Evolutionary conservation across 2,329 filamentous ascomycete genomes (phyloP), one percentile per base, ranked within the genome.

Genomic region (Fusarium hainanense): DNA sequence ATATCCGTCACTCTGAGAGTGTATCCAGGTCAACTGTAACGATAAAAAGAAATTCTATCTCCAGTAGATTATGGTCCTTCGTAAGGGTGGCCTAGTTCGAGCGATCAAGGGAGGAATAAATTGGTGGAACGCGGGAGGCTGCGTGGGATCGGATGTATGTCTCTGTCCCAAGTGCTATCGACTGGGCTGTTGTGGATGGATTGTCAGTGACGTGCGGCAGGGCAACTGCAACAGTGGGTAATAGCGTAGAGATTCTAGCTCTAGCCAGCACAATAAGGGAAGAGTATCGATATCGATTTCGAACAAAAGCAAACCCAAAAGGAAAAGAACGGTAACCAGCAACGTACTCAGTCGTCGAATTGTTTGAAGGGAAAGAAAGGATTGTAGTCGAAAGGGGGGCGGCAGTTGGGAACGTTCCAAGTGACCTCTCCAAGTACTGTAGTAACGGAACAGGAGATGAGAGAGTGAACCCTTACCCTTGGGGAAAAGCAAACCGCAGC

Each of bases 391-490:
- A 64, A 75, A 73, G 71, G 73, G 72, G 69, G 63, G 70, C 59
- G 54, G 54, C 56, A 65, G 66, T 56, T 61, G 58, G 55, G 62
- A 58, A 64, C 30, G 72, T 68, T 70, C 63, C 56, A 66, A 66
- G 59, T 71, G 58, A 60, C 59, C 68, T 71, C 68, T 58, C 54
- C 44, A 64, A 70, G 40, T 52, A 52, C 49, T 52, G 62, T 64
- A 71, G 68, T 66, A 71, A 74, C 52, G 62, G 58, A 57, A 57
- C 69, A 64, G 63, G 71, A 69, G 68, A 63, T 65, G 71, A 63
- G 66, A 44, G 72, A 73, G 69, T 75, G 71, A 74, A 74, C 68
- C 71, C 56, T 62, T 66, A 66, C 68, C 70, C 67, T 73, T 74
- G 58, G 63, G 51, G 70, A 75, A 75, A 74, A 74, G 71, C 67